These are phyloP conservation scores for Leptosphaerulina australis DNA, from an alignment of 2,329 filamentous ascomycete genomes.

Conservation along the genomic window DNA sequence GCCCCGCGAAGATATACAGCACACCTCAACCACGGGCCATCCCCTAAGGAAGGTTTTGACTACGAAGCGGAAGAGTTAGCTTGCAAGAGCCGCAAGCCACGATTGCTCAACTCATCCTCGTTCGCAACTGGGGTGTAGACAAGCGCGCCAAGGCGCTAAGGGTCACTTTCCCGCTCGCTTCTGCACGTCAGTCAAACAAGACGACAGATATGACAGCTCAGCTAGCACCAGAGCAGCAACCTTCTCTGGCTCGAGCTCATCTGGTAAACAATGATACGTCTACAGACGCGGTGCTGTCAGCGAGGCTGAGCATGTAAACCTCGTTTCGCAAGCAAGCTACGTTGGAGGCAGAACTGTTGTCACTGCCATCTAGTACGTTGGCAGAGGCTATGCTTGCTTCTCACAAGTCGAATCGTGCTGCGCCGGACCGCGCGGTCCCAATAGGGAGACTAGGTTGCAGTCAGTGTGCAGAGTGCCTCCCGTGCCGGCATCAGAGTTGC, in stretches of 20 bases:
- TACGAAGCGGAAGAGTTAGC: slow-evolving; percentile 11
- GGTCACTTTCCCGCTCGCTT: slow-evolving; percentile 38
- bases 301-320: slow-evolving; percentile 28
- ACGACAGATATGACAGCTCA: slow-evolving; percentile 37
- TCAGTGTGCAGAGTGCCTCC: slow-evolving; percentile 18
- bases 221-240: slow-evolving; percentile 37
- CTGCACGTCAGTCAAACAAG: slow-evolving; percentile 40
- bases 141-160: slow-evolving; percentile 31
- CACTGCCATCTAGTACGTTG: slow-evolving; percentile 23
- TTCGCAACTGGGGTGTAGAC: slow-evolving; percentile 12
- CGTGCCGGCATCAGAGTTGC: slow-evolving; percentile 26
- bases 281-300: slow-evolving; percentile 3
- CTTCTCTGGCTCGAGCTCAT: slow-evolving; percentile 18
- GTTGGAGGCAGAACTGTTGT: slow-evolving; percentile 24
- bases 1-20: slow-evolving; percentile 13
- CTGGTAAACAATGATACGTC: slow-evolving; percentile 22
- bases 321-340: slow-evolving; percentile 31
- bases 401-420: slow-evolving; percentile 5
- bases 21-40: slow-evolving; percentile 3
- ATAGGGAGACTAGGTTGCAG: neutral
- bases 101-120: slow-evolving; percentile 17
- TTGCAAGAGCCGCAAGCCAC: slow-evolving; percentile 11
- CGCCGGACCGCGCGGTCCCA: neutral
- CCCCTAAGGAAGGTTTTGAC: slow-evolving; percentile 10
- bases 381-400: slow-evolving; percentile 21